Conservation (phyloP, 1,284 basidiomycete genomes). For the Malassezia furfur region DNA sequence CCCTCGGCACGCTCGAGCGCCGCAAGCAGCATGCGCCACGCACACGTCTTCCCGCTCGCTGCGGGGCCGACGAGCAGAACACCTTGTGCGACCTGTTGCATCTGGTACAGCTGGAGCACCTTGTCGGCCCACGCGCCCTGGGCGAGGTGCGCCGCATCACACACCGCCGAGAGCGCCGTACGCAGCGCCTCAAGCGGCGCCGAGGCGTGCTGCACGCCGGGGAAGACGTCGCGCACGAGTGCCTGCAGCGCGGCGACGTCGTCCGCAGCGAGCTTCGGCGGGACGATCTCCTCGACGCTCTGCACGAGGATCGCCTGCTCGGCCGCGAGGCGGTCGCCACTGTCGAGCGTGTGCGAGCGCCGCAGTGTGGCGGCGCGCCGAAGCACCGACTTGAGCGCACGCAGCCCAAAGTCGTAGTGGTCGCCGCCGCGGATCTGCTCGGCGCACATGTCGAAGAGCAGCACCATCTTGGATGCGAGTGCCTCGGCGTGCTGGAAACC, state of each 20-base stretch:
- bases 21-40: constrained; percentile 85
- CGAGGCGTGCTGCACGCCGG: constrained; percentile 80
- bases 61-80: constrained; percentile 99
- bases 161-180: constrained; percentile 72
- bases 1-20: constrained; percentile 88
- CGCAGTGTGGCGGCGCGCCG: constrained; percentile 95
- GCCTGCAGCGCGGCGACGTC: constrained; percentile 91
- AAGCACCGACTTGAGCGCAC: constrained; percentile 91
- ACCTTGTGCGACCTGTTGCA: constrained; percentile 98
- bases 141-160: constrained; percentile 70
- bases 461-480: constrained; percentile 92
- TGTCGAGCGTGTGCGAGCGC: constrained; percentile 55
- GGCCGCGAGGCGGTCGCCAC: constrained; percentile 8
- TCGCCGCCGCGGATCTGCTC: constrained; percentile 94
- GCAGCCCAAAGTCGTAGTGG: constrained; percentile 98
- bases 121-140: constrained; percentile 89
- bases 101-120: constrained; percentile 95
- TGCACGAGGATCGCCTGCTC: constrained; percentile 98
- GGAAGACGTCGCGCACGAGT: constrained; percentile 92
- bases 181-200: constrained; percentile 77
- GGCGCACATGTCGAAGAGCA: constrained; percentile 96
- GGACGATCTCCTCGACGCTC: constrained; percentile 97
- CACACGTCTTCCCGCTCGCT: constrained; percentile 91
- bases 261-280: constrained; percentile 93
- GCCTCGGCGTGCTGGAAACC: constrained; percentile 95